phyloP scores from a whole-genome alignment of 805 yeast genomes.

The Candida andamanensis region DNA sequence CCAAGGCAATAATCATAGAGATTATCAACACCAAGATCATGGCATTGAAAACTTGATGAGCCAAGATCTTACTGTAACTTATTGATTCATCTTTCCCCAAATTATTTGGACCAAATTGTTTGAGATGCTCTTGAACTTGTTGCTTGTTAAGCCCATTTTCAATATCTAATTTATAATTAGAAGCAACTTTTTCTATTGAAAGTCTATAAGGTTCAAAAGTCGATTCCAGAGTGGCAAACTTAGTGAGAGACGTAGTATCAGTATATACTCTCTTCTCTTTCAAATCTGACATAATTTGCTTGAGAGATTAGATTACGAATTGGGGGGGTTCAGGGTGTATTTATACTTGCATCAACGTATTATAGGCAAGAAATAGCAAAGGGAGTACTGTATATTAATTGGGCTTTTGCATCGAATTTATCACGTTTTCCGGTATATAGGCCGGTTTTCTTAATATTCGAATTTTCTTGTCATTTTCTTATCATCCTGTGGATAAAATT shows the following conservation, averaged over 20 bases:
- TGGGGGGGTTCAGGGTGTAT: not conserved
- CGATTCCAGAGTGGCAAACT: slow-evolving; percentile 3
- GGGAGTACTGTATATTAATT: too few species aligned
- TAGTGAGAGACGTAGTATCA: slow-evolving; percentile 10
- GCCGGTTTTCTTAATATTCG: too few species aligned
- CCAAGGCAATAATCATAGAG: slow-evolving; percentile 34
- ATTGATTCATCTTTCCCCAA: slow-evolving; percentile 28
- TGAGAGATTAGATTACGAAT: too few species aligned
- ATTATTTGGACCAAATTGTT: slow-evolving; percentile 19
- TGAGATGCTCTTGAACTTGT: slow-evolving; percentile 12
- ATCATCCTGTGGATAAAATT: too few species aligned
- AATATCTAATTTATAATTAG: slow-evolving; percentile 35
- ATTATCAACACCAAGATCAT: slow-evolving; percentile 35
- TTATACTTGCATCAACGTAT: not conserved
- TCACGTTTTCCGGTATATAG: too few species aligned
- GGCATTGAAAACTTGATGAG: slow-evolving; percentile 36
- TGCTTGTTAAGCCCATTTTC: slow-evolving; percentile 41
- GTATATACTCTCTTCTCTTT: slow-evolving; percentile 9
- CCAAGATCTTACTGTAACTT: slow-evolving; percentile 24
- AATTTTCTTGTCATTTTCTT: too few species aligned
- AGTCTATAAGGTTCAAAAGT: slow-evolving; percentile 24
- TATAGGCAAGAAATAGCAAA: too few species aligned
- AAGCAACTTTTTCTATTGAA: slow-evolving; percentile 31
- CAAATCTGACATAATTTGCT: slow-evolving; percentile 4
- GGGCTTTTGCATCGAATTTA: too few species aligned